Evolutionary conservation across 208 protist genomes (phyloP).

Genomic region (Acanthamoeba divionensis): DNA sequence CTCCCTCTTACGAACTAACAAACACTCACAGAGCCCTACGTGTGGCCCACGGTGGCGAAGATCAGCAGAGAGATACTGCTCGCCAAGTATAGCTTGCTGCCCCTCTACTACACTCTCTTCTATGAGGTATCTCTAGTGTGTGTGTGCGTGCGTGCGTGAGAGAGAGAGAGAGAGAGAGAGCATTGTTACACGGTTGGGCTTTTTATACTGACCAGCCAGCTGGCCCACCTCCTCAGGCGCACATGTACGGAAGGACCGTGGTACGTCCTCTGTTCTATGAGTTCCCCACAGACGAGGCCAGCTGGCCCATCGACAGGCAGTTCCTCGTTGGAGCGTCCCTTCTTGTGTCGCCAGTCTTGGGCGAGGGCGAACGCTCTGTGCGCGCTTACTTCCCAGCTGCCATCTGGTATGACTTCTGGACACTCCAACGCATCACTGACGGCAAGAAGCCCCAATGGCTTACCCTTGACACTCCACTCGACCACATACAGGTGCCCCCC

Average conservation of each 20-base stretch:
- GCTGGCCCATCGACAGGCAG: constrained; percentile 71
- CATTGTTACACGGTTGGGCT: background rate
- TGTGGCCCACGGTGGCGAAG: constrained; percentile 56
- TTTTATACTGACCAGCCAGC: background rate
- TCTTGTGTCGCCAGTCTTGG: constrained; percentile 65
- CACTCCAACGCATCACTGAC: background rate
- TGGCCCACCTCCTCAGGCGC: background rate
- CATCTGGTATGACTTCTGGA: constrained; percentile 78
- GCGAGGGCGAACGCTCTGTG: constrained; percentile 53
- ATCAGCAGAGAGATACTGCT: constrained; percentile 59
- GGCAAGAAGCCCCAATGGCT: background rate
- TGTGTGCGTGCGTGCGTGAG: too few relatives aligned
- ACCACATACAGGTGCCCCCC: constrained; percentile 42
- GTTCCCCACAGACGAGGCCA: constrained; percentile 70
- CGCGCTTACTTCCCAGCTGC: constrained; percentile 75
- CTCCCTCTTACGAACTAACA: background rate
- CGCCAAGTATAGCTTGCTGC: constrained; percentile 75
- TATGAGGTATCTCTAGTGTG: background rate
- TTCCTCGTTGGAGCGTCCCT: constrained; percentile 78
- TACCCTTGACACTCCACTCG: background rate
- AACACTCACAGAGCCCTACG: constrained; percentile 65
- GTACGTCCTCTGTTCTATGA: constrained; percentile 81
- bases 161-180: background rate
- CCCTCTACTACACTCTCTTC: constrained; percentile 83
- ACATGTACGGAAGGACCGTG: constrained; percentile 66